Percentiles rank a stretch among this genome's conserved stretches.
Conservation (phyloP, 2,329 filamentous ascomycete species). For the Colletotrichum destructivum region DNA sequence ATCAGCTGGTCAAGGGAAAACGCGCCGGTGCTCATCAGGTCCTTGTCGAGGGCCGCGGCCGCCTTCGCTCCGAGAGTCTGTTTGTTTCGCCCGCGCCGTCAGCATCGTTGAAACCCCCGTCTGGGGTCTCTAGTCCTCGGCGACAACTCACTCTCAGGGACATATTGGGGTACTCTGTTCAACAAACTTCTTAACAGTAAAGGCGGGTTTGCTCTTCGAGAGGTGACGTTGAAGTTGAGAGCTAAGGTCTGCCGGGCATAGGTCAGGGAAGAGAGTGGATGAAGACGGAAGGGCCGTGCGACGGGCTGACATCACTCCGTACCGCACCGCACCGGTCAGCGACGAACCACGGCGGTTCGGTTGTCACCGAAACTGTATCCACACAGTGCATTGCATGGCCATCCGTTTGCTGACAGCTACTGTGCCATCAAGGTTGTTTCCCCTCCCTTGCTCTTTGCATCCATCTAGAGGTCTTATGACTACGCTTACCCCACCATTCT, state of each 20-base stretch:
- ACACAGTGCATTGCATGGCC: too few relatives aligned
- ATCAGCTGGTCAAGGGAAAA: constrained; percentile 98
- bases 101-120: background rate
- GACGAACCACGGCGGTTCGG: constrained; percentile 33
- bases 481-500: background rate
- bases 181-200: too few relatives aligned
- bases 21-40: constrained; percentile 89
- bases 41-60: constrained; percentile 89
- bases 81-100: background rate
- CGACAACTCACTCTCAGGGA: constrained; percentile 40
- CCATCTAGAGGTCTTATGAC: background rate
- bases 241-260: constrained; percentile 9
- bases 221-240: constrained; percentile 26
- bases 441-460: background rate
- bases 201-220: background rate
- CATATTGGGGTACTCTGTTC: constrained; percentile 32
- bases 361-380: background rate
- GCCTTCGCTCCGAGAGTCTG: constrained; percentile 91
- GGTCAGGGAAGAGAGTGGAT: constrained; percentile 16
- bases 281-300: constrained; percentile 32
- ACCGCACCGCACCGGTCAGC: constrained; percentile 27
- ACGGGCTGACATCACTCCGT: constrained; percentile 45
- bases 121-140: constrained; percentile 41
- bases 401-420: rapidly evolving
- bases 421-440: background rate